Base-by-base conservation (phyloP, 1,139 yeast species). In the Magnusiomyces fungicola region DNA sequence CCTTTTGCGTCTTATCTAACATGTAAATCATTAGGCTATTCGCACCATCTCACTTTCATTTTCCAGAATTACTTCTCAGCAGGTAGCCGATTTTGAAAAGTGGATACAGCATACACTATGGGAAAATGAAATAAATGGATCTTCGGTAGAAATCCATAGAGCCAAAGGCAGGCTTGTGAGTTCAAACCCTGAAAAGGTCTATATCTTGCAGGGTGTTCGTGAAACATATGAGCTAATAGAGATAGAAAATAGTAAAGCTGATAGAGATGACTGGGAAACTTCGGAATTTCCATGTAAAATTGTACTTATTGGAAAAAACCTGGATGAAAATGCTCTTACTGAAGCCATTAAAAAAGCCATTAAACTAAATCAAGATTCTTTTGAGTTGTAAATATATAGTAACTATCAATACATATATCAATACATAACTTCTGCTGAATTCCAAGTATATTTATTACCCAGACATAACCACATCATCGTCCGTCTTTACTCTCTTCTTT, bases 151-250 rank as follows among this genome's bases (percentile, higher is more conserved):
- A 57, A 73, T 92, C 1, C 96, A 89, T 58, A 69, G 99, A 54
- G 69, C 84, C 3, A 92, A 94, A 62, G 98, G 97, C 0, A 66
- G 87, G 6, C 57, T 88, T 18, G 76, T 81, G 2, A 53, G 56
- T 18, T 46, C 52, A 1, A 63, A 63, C 2, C 24, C 22, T 6
- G 80, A 76, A n/a, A 71, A 76, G 53, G 58, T 63, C 23, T 59
- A 58, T 43, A 89, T 92, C 1, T 69, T 92, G n/a, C 98, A 92
- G 63, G 97, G 95, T 3, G 98, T 92, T 0, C 72, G 97, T 53
- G 95, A 88, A 53, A 87, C 96, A 0, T 92, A 88, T 65, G 98
- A 92, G 55, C 72, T 88, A 1, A 74, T 83, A 4, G 79, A 77
- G 7, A 19, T 40, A 7, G 23, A 25, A 12, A 16, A 19, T 10